Evolutionary conservation across 257 asterid species (phyloP), one percentile per base, ranked within the genome.

Genomic region (Solanum neorickii): DNA sequence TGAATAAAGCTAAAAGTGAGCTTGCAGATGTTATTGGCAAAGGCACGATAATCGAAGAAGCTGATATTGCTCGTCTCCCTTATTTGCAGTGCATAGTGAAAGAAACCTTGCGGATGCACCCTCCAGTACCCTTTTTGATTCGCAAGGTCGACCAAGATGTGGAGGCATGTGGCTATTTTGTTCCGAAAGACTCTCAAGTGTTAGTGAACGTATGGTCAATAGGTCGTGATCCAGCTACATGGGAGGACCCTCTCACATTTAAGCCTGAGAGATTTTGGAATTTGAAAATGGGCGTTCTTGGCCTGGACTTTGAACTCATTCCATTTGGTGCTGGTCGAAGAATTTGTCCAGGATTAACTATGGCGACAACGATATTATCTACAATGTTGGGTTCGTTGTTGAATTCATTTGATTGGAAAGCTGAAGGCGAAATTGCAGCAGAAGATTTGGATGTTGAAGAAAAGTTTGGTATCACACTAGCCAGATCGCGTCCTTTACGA

Each of bases 251-350:
- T 4, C 52, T 93, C 59, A 91, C 84, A 59, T 95, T 95, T 90
- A 93, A 92, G 49, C 98, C 97, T 1, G 94, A 94, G 77, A 91
- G 98, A 49, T 95, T 94, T 82, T n/a, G 89, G 73, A 92, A 86
- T 0, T 84, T 92, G 0, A 93, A 93, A 11, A 25, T 89, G n/a
- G 98, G 94, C 20, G 62, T 93, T 88, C 68, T 89, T 12, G 98
- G 97, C 21, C 78, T 87, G 12, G 92, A 94, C 72, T 94, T 93
- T 77, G 95, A 94, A 90, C 87, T 95, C 72, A 92, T 94, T 62
- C 95, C 98, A 6, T 95, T 95, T 49, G 97, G 98, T 5, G 94
- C 93, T 8, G 97, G 98, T 35, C 29, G 98, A 20, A 90, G 98
- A 88, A 94, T 95, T 23, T 95, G 97, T 90, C 97, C 97, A 0